Conservation (phyloP, 495 filamentous ascomycete genomes). For the Penicillium manginii region DNA sequence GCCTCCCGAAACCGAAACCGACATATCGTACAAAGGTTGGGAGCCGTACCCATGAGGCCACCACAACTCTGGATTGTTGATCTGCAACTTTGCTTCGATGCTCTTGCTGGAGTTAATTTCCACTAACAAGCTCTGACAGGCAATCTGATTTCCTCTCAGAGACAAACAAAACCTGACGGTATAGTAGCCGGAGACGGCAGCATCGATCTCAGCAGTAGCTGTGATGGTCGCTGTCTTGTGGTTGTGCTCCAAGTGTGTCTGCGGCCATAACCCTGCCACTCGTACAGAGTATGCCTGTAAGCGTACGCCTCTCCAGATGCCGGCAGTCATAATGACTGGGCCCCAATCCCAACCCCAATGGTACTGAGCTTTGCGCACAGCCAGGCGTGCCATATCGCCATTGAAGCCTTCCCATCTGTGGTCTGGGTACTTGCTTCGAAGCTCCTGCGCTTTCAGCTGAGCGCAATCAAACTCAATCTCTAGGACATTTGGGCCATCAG, state of each 20-base stretch:
- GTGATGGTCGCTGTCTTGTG: conserved; percentile 58
- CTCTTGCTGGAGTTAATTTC: conserved; percentile 39
- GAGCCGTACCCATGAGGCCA: conserved; percentile 79
- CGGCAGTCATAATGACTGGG: conserved; percentile 75
- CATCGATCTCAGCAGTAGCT: conserved; percentile 63
- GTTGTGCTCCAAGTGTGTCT: conserved; percentile 47
- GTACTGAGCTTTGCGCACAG: conserved; percentile 82
- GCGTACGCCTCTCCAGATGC: conserved; percentile 77
- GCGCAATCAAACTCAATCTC: conserved; percentile 61
- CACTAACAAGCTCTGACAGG: conserved; percentile 51
- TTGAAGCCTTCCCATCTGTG: conserved; percentile 71
- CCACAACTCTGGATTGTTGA: conserved; percentile 72
- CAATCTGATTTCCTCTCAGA: conserved; percentile 57
- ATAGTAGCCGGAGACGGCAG: conserved; percentile 39
- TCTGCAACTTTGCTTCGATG: conserved; percentile 57
- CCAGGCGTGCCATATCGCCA: conserved; percentile 71
- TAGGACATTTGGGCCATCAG: conserved; percentile 48
- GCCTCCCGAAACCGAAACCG: conserved; percentile 53
- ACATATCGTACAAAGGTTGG: conserved; percentile 72
- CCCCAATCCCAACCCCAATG: conserved; percentile 98
- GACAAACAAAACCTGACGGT: conserved; percentile 61
- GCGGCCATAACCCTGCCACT: conserved; percentile 65
- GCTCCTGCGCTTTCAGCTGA: conserved; percentile 48
- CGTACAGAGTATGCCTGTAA: conserved; percentile 74
- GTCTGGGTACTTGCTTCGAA: conserved; percentile 45